These are phyloP conservation scores for Suillus subluteus DNA, from an alignment of 768 basidiomycete species.

Conservation along the genomic window DNA sequence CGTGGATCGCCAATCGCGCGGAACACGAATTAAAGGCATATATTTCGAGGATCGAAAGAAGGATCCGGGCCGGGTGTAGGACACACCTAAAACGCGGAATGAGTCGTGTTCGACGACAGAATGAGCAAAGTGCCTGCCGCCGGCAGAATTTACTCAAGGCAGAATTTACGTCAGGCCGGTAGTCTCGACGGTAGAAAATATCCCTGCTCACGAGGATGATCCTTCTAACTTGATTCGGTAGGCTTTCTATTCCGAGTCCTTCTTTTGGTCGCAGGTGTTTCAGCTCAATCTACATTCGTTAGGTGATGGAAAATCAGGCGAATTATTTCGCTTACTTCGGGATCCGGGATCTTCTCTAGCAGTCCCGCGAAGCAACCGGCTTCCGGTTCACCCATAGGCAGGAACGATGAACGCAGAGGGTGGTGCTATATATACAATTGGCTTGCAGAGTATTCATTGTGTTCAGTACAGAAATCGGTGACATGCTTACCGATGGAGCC, in stretches of 20 bases:
- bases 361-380: neutral
- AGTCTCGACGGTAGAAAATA: neutral
- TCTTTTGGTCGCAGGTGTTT: slow-evolving; percentile 19
- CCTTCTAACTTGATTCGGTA: slow-evolving; percentile 20
- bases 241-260: slow-evolving; percentile 15
- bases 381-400: neutral
- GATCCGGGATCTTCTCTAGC: neutral
- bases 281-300: slow-evolving; percentile 15
- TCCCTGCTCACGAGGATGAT: neutral
- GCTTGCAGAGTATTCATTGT: neutral
- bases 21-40: neutral
- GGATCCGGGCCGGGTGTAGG: neutral
- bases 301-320: neutral
- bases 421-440: neutral
- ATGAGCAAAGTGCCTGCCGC: neutral
- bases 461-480: neutral
- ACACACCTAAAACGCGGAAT: neutral
- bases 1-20: neutral
- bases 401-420: neutral
- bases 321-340: neutral
- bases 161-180: neutral
- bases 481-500: neutral
- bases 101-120: neutral
- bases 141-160: neutral
- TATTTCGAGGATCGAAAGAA: neutral